phyloP scores from a whole-genome alignment of 345 rosid species.

The Euclidium syriacum region DNA sequence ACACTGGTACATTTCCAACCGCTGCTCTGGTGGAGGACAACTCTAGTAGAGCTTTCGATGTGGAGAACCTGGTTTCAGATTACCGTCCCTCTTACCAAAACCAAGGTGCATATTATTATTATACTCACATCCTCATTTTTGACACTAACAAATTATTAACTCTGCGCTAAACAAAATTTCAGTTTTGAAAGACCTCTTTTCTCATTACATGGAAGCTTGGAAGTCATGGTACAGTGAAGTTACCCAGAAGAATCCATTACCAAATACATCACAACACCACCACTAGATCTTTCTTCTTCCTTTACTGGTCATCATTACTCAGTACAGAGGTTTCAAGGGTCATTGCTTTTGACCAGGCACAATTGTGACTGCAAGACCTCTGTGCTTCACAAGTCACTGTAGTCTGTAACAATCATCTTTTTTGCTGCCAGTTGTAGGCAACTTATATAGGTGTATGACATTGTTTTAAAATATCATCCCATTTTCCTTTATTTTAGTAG shows the following conservation, averaged over 20 bases:
- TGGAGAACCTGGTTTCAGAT: slow-evolving; percentile 57
- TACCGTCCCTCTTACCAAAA: slow-evolving; percentile 66
- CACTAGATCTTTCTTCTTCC: slow-evolving; percentile 14
- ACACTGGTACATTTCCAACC: slow-evolving; percentile 19
- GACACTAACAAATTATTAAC: too few relatives aligned
- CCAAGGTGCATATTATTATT: slow-evolving; percentile 47
- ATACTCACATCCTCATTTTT: not conserved
- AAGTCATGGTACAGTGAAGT: slow-evolving; percentile 78
- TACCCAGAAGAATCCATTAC: slow-evolving; percentile 43
- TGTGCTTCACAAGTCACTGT: slow-evolving; percentile 11
- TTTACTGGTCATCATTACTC: not conserved
- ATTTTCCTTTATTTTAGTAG: not conserved
- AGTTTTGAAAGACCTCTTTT: slow-evolving; percentile 78
- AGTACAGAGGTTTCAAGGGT: not conserved
- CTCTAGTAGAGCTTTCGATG: slow-evolving; percentile 37
- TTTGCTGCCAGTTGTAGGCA: slow-evolving; percentile 9
- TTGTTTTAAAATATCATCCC: not conserved
- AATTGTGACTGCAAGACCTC: slow-evolving; percentile 20
- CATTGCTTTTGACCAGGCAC: slow-evolving; percentile 9
- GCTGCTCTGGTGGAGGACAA: slow-evolving; percentile 30
- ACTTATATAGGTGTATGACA: not conserved
- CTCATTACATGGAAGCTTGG: slow-evolving; percentile 93
- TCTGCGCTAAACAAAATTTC: slow-evolving; percentile 25
- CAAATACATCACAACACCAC: slow-evolving; percentile 27
- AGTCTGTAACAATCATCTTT: slow-evolving; percentile 8